Evolutionary conservation across 257 asterid species (phyloP), one percentile per base, ranked within the genome.

Genomic region (Nicotiana paniculata): DNA sequence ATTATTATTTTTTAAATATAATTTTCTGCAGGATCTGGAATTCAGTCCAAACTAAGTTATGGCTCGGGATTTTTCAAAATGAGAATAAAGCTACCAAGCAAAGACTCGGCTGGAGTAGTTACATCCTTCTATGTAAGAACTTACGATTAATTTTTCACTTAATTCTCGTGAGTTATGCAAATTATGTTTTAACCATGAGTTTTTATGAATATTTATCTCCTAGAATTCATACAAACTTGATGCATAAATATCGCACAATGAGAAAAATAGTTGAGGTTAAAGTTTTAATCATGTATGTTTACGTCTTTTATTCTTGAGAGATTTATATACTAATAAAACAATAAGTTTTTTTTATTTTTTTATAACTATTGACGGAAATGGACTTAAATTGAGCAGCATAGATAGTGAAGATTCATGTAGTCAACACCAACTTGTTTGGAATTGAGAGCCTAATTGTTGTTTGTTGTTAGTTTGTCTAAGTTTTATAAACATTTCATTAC

Each of bases 81-180:
- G 58, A 80, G 32, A 53, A 80, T 63, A 39, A 63, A 39, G 82
- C 16, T 80, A 15, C 82, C 82, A 8, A 32, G 8, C 62, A 66
- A 80, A 33, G 82, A 80, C 30, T 16, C 82, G 24, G 64, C 77
- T 80, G 82, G 63, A 63, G 82, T 80, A 3, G 77, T 80, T 28
- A 80, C 83, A 9, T 3, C 77, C 43, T 80, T 80, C 21, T 80
- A 80, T 21, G 83, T 80, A 80, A 53, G 82, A 39, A 43, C 32
- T 4, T 54, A 26, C 18, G 9, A 21, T 46, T 51, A 15, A 62
- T 62, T 63, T 26, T 8, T 28, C 9, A 68, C 77, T 68, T 37
- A 37, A 37, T 37, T 68, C 77, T n/a, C 13, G 0, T 3, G 5
- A 21, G 77, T 39, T 39, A 9, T n/a, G 2, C 10, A 18, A n/a